These are phyloP conservation scores for Combretum micranthum DNA, from an alignment of 345 rosid species.

Conservation along the genomic window DNA sequence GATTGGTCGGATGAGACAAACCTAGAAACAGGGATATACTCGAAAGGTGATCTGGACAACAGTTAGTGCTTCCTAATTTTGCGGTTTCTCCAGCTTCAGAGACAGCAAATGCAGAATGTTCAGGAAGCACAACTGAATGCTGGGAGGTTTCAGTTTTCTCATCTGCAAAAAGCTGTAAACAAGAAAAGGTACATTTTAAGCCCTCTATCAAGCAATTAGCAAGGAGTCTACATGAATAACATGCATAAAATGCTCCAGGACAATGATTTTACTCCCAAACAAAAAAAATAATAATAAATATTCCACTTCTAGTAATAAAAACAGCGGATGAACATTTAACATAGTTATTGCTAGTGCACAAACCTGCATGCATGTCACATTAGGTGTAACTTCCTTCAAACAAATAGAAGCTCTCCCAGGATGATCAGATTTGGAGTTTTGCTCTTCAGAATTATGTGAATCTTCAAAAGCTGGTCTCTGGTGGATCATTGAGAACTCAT, in stretches of 20 bases:
- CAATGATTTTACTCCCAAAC: too few relatives aligned
- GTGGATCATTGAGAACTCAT: conserved; percentile 7
- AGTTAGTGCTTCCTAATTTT: conserved; percentile 11
- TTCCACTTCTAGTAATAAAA: background rate
- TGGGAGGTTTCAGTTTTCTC: conserved; percentile 11
- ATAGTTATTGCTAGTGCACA: background rate
- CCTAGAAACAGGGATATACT: conserved; percentile 18
- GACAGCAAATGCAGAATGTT: conserved; percentile 8
- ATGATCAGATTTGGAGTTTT: conserved; percentile 7
- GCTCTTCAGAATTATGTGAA: conserved; percentile 8
- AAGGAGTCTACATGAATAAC: too few relatives aligned
- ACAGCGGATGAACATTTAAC: background rate
- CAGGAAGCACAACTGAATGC: conserved; percentile 6
- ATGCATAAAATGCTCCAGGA: too few relatives aligned
- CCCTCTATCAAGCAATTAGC: background rate
- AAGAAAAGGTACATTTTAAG: background rate
- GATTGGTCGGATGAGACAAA: conserved; percentile 19
- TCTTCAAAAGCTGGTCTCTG: conserved; percentile 4
- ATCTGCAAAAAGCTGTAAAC: conserved; percentile 30
- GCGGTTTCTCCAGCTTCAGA: conserved; percentile 13
- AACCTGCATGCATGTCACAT: conserved; percentile 31
- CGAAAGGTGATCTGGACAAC: conserved; percentile 11
- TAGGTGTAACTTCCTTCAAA: conserved; percentile 11
- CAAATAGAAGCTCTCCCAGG: conserved; percentile 9
- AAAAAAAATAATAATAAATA: background rate